phyloP scores from a whole-genome alignment of 345 rosid genomes.

The Atalantia buxifolia region DNA sequence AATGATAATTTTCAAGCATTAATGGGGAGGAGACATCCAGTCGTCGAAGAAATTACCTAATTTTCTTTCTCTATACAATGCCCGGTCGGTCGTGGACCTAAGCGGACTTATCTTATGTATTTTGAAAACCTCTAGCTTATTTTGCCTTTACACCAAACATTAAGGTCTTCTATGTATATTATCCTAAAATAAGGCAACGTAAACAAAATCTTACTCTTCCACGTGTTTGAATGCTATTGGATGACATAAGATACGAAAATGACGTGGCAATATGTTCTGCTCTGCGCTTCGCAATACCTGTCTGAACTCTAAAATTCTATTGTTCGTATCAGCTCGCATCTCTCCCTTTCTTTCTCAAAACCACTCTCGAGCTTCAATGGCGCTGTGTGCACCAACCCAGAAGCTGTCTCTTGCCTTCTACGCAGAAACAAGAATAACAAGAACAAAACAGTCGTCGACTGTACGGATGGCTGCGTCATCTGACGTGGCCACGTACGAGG shows the following conservation, averaged over 20 bases:
- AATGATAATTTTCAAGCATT: no score
- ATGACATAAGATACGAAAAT: background rate
- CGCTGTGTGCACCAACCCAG: constrained; percentile 27
- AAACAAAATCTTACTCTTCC: background rate
- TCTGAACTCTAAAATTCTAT: background rate
- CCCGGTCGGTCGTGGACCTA: no score
- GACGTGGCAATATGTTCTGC: background rate
- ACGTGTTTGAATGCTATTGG: constrained; percentile 20
- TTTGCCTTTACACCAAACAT: background rate
- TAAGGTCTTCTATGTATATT: background rate
- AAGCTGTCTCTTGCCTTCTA: constrained; percentile 16
- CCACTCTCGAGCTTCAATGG: constrained; percentile 23
- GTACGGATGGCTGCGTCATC: constrained; percentile 26
- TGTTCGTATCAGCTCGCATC: background rate
- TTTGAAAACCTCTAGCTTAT: background rate
- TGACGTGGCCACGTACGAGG: constrained; percentile 32
- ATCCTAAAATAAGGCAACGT: background rate
- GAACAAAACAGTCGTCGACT: constrained; percentile 2
- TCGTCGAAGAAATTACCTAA: background rate
- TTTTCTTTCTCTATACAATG: no score
- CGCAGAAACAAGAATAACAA: constrained; percentile 5
- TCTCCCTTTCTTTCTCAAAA: background rate
- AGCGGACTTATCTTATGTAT: background rate
- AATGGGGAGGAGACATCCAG: background rate
- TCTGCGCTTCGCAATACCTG: background rate